Base-by-base conservation (phyloP, 768 basidiomycete species). In the Amanita exitialis region DNA sequence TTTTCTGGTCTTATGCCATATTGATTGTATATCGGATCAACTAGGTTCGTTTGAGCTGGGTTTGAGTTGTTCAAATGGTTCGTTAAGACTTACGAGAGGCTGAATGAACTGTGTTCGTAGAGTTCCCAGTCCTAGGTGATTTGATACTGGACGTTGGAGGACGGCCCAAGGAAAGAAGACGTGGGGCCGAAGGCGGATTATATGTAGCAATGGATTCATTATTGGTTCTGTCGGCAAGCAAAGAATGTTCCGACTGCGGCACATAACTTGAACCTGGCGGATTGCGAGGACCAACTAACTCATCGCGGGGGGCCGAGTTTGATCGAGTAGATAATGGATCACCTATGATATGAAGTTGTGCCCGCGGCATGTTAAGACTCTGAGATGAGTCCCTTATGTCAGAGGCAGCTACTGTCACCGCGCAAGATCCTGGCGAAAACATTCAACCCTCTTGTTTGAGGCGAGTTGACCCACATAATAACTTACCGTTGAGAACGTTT, bases 131-230 rank as follows among this genome's bases (percentile, higher is more conserved):
- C 47, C 53, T 57, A 48, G 61, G 57, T 18, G 60, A 50, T 56
- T 64, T 76, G 61, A 56, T 60, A 36, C 46, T 61, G 47, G 53
- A 56, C 37, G 51, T 62, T 13, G 61, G 56, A 38, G 60, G 61
- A 23, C 70, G 62, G n/a, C 70, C 70, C 36, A 77, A 69, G 2
- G 72, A 69, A 44, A 82, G 69, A 38, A 77, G 61, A 47, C 77
- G 74, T 42, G 78, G 77, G 15, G 76, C 76, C 46, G 67, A 60
- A 18, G 76, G 76, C 16, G 76, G 76, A 48, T 73, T 73, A 57
- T 75, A 76, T 44, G 64, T 53, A 39, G 63, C 52, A 3, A 58
- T 44, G n/a, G 8, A 6, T 47, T 47, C 50, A 16, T 44, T 44
- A 0, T 25, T 37, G n/a, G 42, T n/a, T 36, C 44, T 51, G 32